Percentiles rank a stretch among this genome's conserved stretches.
Evolutionary conservation across 495 filamentous ascomycete species (phyloP).

Genomic region (Xylaria scruposa): DNA sequence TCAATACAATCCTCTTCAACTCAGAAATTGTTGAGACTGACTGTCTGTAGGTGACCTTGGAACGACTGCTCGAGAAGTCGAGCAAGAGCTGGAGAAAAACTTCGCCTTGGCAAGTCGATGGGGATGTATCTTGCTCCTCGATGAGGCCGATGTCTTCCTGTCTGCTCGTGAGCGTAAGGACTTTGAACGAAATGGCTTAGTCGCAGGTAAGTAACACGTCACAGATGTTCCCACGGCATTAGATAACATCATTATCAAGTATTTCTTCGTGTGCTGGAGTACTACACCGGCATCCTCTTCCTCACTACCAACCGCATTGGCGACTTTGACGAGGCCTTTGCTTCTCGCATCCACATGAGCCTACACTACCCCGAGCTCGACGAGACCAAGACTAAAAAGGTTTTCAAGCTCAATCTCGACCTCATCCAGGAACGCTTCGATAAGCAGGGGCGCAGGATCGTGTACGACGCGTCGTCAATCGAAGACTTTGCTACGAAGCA

Average conservation of each 20-base stretch:
- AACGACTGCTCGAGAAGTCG: conserved; percentile 37
- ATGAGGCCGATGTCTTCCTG: conserved; percentile 66
- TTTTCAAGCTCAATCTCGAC: conserved; percentile 26
- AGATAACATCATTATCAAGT: background rate
- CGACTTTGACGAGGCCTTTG: conserved; percentile 58
- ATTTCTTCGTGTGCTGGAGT: conserved; percentile 46
- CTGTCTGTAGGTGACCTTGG: background rate
- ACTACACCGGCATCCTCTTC: conserved; percentile 61
- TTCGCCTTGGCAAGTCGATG: conserved; percentile 52
- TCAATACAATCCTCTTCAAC: background rate
- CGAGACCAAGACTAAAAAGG: conserved; percentile 15
- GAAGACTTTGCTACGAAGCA: conserved; percentile 22
- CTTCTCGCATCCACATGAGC: conserved; percentile 53
- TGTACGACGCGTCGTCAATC: background rate
- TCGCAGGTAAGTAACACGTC: conserved; percentile 21
- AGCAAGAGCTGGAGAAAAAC: conserved; percentile 49
- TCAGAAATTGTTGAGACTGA: background rate
- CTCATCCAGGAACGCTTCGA: conserved; percentile 44
- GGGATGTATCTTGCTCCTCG: conserved; percentile 59
- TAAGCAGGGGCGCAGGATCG: conserved; percentile 23
- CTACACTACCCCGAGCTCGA: conserved; percentile 55
- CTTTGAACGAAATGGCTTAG: conserved; percentile 55
- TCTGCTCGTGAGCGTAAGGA: conserved; percentile 49
- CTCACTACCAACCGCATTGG: conserved; percentile 59
- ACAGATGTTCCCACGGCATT: background rate